Evolutionary conservation across 768 basidiomycete genomes (phyloP), one percentile per base, ranked within the genome.

Genomic region (Pleurotus cornucopiae): DNA sequence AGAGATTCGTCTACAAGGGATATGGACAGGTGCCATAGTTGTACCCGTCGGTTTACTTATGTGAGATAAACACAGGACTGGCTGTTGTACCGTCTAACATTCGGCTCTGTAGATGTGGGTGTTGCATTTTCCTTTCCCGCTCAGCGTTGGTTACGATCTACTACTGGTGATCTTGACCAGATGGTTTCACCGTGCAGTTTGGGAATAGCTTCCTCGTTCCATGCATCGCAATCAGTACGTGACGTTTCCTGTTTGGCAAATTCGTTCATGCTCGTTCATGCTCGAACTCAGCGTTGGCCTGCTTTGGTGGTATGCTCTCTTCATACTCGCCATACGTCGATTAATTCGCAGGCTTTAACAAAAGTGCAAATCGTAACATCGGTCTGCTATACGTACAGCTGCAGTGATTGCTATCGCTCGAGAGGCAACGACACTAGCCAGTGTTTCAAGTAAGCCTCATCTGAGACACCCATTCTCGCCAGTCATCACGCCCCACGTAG

Each of bases 371-470:
- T 73, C 16, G 60, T 73, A 14, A 66, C 67, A 6, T 73, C 72
- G 0, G 71, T 73, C 4, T 71, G 68, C 48, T 74, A 73, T 58
- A 73, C 73, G 2, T 73, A 74, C 55, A 73, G 71, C 55, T 73
- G 71, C 55, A 71, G 71, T 48, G 73, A 74, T 58, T 74, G 73
- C 59, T 72, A 73, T 58, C 64, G 67, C 13, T 63, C 65, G 2
- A 63, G 69, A 20, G 72, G 71, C 57, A 72, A 72, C 56, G 73
- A 74, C 46, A 68, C 69, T 23, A 73, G 71, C 56, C 71, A 70
- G 49, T 74, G 71, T 52, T 74, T 74, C 61, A 73, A 70, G 73
- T 73, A 46, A 4, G 67, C 61, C 6, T 44, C 13, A 6, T 44
- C 20, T 13, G 41, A 34, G 9, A 11, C 11, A 25, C 5, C 5